These are phyloP conservation scores for Blepharisma japonicum DNA, from an alignment of 73 alveolate species.

Conservation along the genomic window DNA sequence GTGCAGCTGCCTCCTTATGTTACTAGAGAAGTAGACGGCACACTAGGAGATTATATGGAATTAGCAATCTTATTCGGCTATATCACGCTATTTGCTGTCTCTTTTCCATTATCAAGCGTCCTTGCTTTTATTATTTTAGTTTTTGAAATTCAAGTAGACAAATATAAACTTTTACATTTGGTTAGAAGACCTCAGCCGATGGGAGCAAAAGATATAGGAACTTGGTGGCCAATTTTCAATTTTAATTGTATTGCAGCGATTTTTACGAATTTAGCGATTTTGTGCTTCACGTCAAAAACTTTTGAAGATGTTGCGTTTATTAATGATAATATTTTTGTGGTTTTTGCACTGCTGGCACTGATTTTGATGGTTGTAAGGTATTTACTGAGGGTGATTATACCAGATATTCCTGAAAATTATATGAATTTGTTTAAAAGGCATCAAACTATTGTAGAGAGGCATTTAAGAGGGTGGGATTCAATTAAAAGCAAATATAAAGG, in stretches of 20 bases:
- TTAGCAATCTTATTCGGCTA: slow-evolving; percentile 41
- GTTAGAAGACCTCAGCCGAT: slow-evolving; percentile 56
- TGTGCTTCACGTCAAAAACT: slow-evolving; percentile 13
- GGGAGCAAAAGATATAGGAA: slow-evolving; percentile 56
- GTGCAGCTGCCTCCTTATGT: slow-evolving; percentile 39
- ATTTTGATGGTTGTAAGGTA: background rate
- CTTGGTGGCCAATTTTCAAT: slow-evolving; percentile 43
- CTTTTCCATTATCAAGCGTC: slow-evolving; percentile 49
- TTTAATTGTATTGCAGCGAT: slow-evolving; percentile 39
- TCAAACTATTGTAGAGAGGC: background rate
- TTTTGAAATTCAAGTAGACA: slow-evolving; percentile 43
- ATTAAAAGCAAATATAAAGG: background rate
- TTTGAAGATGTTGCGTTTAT: background rate
- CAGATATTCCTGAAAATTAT: slow-evolving; percentile 17
- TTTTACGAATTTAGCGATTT: slow-evolving; percentile 48
- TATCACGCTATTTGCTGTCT: slow-evolving; percentile 47
- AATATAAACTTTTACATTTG: slow-evolving; percentile 31
- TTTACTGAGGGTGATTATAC: slow-evolving; percentile 2
- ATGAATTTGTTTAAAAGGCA: slow-evolving; percentile 8
- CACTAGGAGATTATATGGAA: slow-evolving; percentile 54
- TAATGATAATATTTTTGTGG: background rate
- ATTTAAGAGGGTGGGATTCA: slow-evolving; percentile 23
- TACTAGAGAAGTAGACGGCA: slow-evolving; percentile 61
- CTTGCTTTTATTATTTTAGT: slow-evolving; percentile 42
- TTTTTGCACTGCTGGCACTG: background rate